phyloP scores from a whole-genome alignment of 1,284 basidiomycete species.

The Gymnopus androsaceus region DNA sequence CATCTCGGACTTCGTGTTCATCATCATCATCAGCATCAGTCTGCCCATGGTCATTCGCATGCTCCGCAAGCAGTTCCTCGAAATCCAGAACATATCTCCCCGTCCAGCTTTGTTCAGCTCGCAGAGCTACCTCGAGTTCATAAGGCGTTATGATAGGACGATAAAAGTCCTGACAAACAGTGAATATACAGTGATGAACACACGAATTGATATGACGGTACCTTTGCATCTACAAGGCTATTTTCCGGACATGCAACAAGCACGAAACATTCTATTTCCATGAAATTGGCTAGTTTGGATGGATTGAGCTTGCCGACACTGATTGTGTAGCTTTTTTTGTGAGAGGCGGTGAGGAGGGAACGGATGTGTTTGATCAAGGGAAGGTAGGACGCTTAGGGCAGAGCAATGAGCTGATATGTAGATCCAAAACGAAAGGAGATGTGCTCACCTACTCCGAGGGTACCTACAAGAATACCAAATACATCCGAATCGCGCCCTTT shows the following conservation, averaged over 20 bases:
- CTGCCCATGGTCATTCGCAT: slow-evolving; percentile 16
- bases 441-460: slow-evolving; percentile 81
- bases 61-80: slow-evolving; percentile 47
- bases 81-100: slow-evolving; percentile 86
- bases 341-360: slow-evolving; percentile 57
- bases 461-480: slow-evolving; percentile 94
- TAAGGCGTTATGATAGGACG: slow-evolving; percentile 94
- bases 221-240: slow-evolving; percentile 84
- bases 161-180: slow-evolving; percentile 73
- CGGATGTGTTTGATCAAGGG: slow-evolving; percentile 82
- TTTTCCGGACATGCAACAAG: slow-evolving; percentile 95
- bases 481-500: slow-evolving; percentile 92
- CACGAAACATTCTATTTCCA: slow-evolving; percentile 96
- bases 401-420: neutral
- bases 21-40: slow-evolving; percentile 25
- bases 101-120: slow-evolving; percentile 69
- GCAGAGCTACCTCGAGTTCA: slow-evolving; percentile 86
- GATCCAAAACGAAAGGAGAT: neutral
- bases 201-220: slow-evolving; percentile 28
- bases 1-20: slow-evolving; percentile 40
- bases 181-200: neutral
- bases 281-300: slow-evolving; percentile 93
- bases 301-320: slow-evolving; percentile 96
- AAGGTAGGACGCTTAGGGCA: slow-evolving; percentile 69
- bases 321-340: slow-evolving; percentile 93